phyloP scores from a whole-genome alignment of 129 eudicot genomes.

The Arctium lappa region DNA sequence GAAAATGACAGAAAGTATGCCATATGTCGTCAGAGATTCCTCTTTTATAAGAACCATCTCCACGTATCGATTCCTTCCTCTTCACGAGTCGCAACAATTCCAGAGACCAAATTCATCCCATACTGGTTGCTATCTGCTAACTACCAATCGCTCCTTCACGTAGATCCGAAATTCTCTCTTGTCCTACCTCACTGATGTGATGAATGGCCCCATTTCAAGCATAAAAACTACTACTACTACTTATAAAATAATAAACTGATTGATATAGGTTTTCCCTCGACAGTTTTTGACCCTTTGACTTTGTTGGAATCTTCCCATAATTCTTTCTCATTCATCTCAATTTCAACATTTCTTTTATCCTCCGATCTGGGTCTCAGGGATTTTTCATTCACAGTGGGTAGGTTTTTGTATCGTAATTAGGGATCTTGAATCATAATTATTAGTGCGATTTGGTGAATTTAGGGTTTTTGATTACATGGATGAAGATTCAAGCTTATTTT shows the following conservation, averaged over 20 bases:
- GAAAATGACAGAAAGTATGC: constrained; percentile 30
- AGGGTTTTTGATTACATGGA: constrained; percentile 24
- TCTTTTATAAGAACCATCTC: neutral
- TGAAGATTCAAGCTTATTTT: neutral
- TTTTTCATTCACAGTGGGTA: constrained; percentile 34
- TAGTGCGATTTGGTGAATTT: constrained; percentile 18
- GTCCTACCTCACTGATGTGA: constrained; percentile 3
- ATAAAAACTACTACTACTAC: neutral
- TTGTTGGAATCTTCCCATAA: neutral
- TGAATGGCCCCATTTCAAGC: neutral
- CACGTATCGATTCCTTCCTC: constrained; percentile 1
- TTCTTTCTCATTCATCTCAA: constrained; percentile 19
- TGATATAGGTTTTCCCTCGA: neutral
- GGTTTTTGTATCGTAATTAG: constrained; percentile 16
- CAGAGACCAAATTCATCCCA: constrained; percentile 13
- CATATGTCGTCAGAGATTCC: constrained; percentile 27
- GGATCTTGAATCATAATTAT: constrained; percentile 41
- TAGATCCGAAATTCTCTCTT: constrained; percentile 52
- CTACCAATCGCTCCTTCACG: constrained; percentile 32
- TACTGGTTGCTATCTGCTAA: neutral
- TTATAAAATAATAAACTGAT: neutral
- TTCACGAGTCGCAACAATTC: neutral
- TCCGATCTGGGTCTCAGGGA: constrained; percentile 22
- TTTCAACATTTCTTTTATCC: constrained; percentile 8
- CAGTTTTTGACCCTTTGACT: constrained; percentile 27